These are phyloP conservation scores for Fusarium sp. DNA, from an alignment of 2,329 filamentous ascomycete genomes.

Conservation along the genomic window DNA sequence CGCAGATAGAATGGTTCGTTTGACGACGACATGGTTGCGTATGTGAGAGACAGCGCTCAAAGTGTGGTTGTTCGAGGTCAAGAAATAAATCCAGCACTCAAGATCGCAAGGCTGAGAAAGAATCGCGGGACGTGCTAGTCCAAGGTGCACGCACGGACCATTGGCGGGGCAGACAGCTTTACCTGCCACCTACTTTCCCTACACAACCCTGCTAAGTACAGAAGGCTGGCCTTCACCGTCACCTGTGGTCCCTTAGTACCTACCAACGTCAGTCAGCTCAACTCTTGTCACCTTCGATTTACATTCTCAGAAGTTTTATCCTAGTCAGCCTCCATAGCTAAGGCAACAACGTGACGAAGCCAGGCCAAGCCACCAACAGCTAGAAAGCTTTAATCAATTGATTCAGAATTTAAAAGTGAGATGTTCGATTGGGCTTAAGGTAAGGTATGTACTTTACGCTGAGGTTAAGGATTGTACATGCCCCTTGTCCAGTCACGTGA, in stretches of 20 bases:
- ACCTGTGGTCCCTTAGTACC: too few species aligned
- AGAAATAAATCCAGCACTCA: slow-evolving; percentile 15
- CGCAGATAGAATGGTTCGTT: slow-evolving; percentile 93
- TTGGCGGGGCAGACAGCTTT: slow-evolving; percentile 43
- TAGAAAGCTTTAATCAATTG: neutral
- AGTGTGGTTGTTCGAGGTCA: slow-evolving; percentile 4
- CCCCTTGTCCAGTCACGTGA: slow-evolving; percentile 52
- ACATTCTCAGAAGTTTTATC: neutral
- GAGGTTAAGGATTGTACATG: neutral
- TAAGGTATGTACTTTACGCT: too few species aligned
- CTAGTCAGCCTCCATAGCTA: neutral
- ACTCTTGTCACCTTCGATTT: neutral
- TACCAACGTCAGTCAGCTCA: too few species aligned
- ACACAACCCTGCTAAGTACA: too few species aligned
- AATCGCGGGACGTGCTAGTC: slow-evolving; percentile 36
- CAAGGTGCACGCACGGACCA: slow-evolving; percentile 33
- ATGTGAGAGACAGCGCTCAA: slow-evolving; percentile 2
- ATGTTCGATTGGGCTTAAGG: neutral
- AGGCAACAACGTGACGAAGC: neutral
- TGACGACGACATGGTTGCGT: slow-evolving; percentile 69
- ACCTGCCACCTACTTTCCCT: neutral
- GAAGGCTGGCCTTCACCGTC: neutral
- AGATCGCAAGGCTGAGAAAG: slow-evolving; percentile 46
- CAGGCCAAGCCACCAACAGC: too few species aligned
- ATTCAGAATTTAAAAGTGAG: neutral